Percentiles rank a stretch among this genome's conserved stretches.
phyloP scores from a whole-genome alignment of 352 stramenopile genomes.

The Detonula confervacea region DNA sequence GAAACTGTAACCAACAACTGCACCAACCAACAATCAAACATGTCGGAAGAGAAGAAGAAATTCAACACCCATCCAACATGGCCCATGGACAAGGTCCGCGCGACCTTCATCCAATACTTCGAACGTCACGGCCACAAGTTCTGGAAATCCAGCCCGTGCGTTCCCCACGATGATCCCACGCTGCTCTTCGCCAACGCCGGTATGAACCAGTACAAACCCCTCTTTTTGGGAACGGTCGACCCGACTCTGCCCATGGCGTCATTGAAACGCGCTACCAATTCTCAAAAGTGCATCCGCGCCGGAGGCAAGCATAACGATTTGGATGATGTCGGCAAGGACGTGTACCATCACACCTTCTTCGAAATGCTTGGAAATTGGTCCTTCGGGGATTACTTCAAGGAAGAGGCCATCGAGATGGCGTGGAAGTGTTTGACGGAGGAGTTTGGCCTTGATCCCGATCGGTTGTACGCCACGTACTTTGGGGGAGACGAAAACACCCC shows the following conservation, averaged over 20 bases:
- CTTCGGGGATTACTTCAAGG: conserved; percentile 98
- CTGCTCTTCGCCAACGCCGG: conserved; percentile 97
- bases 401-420: conserved; percentile 93
- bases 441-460: conserved; percentile 81
- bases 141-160: conserved; percentile 95
- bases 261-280: conserved; percentile 91
- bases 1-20: too few relatives aligned
- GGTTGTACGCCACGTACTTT: conserved; percentile 99
- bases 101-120: conserved; percentile 99
- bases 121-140: conserved; percentile 93
- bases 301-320: conserved; percentile 98
- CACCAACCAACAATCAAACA: too few relatives aligned
- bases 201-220: conserved; percentile 94
- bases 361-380: conserved; percentile 99
- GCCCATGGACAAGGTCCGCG: conserved; percentile 94
- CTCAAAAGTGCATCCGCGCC: conserved; percentile 96
- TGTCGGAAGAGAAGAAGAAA: conserved; percentile 14
- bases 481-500: conserved; percentile 90
- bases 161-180: conserved; percentile 91
- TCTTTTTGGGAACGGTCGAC: conserved; percentile 90
- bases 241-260: conserved; percentile 86
- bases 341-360: conserved; percentile 98
- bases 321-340: conserved; percentile 96
- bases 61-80: conserved; percentile 82
- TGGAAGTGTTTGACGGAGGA: conserved; percentile 94